Evolutionary conservation across 345 rosid species (phyloP), one percentile per base, ranked within the genome.

Genomic region (Pistacia vera): DNA sequence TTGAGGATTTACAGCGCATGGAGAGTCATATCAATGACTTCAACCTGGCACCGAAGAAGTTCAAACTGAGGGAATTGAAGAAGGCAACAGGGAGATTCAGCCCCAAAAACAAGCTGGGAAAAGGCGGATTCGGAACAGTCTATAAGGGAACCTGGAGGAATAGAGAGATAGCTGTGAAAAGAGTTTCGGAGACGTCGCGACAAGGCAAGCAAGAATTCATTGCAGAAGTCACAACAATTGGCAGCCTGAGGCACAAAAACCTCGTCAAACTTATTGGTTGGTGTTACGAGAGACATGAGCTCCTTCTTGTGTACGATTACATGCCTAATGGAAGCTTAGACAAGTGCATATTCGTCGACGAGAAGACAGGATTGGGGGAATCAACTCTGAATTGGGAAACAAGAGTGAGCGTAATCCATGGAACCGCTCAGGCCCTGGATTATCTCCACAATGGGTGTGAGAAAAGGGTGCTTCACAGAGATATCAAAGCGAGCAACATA

Each of bases 161-260:
- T 25, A 88, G 72, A 46, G 92, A 86, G 38, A 83, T 94, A 20
- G 98, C 97, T 12, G 94, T 94, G 59, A 92, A 90, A 71, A 87
- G 85, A 54, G 83, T 92, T 14, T 90, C 93, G 0, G 78, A 90
- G 83, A 81, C 85, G 69, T 88, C 93, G 11, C 82, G 81, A 17
- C 97, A 90, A 73, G 97, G 95, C 16, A 92, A 90, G 83, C 92
- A 87, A 77, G 96, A 88, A 71, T 94, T 94, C 86, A 78, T 90
- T 38, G 88, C 94, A 1, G 92, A 91, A 84, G 93, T 93, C 58
- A 91, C 90, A 16, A 93, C 94, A 17, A 91, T 93, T 0, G 90
- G 98, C 74, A 86, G 82, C 59, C 87, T 94, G 17, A 85, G 87
- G 35, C 97, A 94, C 72, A 70, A 79, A 65, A 90, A 94, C 68